Evolutionary conservation across 2,329 filamentous ascomycete genomes (phyloP).

Genomic region (Trichophyton simii): DNA sequence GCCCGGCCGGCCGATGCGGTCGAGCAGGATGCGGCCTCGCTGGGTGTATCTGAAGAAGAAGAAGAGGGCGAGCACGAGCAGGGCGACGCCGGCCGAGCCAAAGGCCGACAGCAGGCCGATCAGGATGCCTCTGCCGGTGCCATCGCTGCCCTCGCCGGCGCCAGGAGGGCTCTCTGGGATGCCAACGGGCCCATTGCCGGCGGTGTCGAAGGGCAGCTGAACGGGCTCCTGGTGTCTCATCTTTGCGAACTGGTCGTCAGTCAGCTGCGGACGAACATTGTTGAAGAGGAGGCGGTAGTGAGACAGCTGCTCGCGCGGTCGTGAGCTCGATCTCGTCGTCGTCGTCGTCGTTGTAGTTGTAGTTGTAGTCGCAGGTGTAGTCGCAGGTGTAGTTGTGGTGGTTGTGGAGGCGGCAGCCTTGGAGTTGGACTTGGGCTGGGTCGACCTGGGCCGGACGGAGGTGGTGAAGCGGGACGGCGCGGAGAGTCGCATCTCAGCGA

Average conservation of each 20-base stretch:
- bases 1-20: constrained; percentile 82
- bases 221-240: not conserved
- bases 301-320: not conserved
- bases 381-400: not conserved
- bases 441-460: not conserved
- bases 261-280: constrained; percentile 2
- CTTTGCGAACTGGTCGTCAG: not conserved
- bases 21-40: constrained; percentile 79
- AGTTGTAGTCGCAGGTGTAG: not conserved
- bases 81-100: constrained; percentile 75
- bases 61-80: constrained; percentile 64
- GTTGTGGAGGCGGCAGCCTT: not conserved
- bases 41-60: constrained; percentile 91
- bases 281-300: not conserved
- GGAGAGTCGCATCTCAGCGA: not conserved
- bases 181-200: not conserved
- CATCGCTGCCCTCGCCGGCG: constrained; percentile 29
- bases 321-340: constrained; percentile 5
- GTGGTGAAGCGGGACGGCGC: not conserved
- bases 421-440: not conserved
- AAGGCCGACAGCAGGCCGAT: constrained; percentile 93
- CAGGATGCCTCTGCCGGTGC: constrained; percentile 64
- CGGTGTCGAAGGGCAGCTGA: not conserved
- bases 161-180: constrained; percentile 11
- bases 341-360: no score